A percentile compares a stretch with the other conserved stretches of the same genome.
phyloP scores from a whole-genome alignment of 208 protist genomes.

The Wallacemonas sp. region DNA sequence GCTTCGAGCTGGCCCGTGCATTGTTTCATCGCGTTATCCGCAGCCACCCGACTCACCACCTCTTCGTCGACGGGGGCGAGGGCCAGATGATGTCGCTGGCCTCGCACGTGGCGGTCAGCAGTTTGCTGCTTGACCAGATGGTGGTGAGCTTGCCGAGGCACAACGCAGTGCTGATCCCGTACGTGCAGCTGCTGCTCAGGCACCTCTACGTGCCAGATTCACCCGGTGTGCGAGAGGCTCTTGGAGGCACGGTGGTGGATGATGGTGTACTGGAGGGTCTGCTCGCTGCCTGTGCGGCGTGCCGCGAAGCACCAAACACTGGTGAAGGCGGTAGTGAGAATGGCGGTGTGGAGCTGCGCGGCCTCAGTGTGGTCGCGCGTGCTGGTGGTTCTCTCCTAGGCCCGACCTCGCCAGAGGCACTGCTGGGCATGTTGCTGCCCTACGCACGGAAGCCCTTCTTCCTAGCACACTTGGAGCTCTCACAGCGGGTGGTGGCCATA shows the following conservation, averaged over 20 bases:
- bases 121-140: conserved; percentile 56
- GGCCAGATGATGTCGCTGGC: conserved; percentile 41
- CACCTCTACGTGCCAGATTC: conserved; percentile 65
- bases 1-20: conserved; percentile 9
- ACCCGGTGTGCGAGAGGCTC: conserved; percentile 28
- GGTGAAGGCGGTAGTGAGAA: neutral
- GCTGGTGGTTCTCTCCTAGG: neutral
- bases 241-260: conserved; percentile 28
- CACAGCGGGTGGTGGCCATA: conserved; percentile 35
- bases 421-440: conserved; percentile 34
- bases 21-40: conserved; percentile 20
- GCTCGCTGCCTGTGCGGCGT: neutral
- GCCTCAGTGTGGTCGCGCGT: neutral
- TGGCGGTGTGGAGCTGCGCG: neutral
- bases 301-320: neutral
- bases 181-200: conserved; percentile 60
- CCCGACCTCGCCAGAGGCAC: neutral
- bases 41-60: conserved; percentile 5
- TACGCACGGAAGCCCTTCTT: conserved; percentile 77
- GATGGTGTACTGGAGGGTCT: conserved; percentile 23
- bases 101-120: conserved; percentile 44
- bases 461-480: conserved; percentile 62
- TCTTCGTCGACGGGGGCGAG: conserved; percentile 10
- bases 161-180: conserved; percentile 50
- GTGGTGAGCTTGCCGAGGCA: conserved; percentile 53